These are phyloP conservation scores for Chlamydomonas reinhardtii DNA, from an alignment of 163 green algal species.

Conservation along the genomic window DNA sequence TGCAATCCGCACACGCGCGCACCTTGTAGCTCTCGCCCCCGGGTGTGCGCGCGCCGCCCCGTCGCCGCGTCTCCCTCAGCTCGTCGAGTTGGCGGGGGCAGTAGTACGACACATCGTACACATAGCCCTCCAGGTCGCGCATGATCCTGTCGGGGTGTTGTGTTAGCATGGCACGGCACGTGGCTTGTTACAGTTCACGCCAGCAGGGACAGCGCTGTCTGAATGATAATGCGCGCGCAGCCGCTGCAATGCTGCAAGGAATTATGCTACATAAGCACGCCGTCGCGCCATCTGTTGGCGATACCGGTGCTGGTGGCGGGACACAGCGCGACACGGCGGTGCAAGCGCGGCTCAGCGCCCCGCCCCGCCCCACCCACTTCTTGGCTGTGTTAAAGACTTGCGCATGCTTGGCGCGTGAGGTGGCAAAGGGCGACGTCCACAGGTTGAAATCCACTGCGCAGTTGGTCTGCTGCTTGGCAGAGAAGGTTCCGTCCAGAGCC, in stretches of 20 bases:
- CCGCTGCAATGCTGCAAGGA: no score
- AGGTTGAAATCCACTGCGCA: conserved; percentile 21
- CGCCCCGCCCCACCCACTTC: background rate
- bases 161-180: no score
- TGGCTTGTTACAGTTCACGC: no score
- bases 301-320: no score
- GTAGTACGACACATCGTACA: conserved; percentile 48
- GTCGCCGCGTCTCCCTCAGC: conserved; percentile 3
- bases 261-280: no score
- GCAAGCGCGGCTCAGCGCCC: no score
- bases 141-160: conserved; percentile 24
- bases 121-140: conserved; percentile 44
- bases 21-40: conserved; percentile 24
- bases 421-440: conserved; percentile 28
- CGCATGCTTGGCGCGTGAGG: conserved; percentile 44
- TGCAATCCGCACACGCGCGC: no score
- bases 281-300: no score
- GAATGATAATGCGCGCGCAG: no score
- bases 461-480: background rate
- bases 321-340: no score
- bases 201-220: no score
- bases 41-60: background rate
- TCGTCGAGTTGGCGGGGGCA: conserved; percentile 35
- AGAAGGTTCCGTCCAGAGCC: conserved; percentile 40
- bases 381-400: conserved; percentile 51